These are phyloP conservation scores for Trapa incisa DNA, from an alignment of 345 rosid species.

Conservation along the genomic window DNA sequence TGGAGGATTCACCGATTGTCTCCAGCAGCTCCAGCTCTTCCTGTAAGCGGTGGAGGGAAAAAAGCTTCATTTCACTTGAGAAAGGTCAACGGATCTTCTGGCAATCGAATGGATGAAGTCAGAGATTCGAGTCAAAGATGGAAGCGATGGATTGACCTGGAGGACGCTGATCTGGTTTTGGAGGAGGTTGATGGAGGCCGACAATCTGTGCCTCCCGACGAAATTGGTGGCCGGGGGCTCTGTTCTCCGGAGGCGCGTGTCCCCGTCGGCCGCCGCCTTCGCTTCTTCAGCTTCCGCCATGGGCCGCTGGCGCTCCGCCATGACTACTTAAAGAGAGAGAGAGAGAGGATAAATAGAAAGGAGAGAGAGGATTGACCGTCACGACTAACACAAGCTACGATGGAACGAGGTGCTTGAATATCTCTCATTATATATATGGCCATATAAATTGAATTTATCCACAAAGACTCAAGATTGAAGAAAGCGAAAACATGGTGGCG, in stretches of 20 bases:
- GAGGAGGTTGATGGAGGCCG: constrained; percentile 25
- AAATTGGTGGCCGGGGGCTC: constrained; percentile 6
- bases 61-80: neutral
- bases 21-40: constrained; percentile 36
- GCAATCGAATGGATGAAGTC: neutral
- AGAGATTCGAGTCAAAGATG: neutral
- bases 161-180: constrained; percentile 22
- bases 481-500: no score
- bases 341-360: neutral
- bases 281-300: neutral
- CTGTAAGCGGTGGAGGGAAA: constrained; percentile 5
- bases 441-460: no score
- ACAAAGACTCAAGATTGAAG: no score
- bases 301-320: neutral
- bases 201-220: constrained; percentile 27
- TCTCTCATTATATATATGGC: no score
- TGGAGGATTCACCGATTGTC: constrained; percentile 27
- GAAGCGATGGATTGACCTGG: constrained; percentile 13
- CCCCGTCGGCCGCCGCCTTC: neutral
- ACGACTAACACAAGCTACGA: no score
- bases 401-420: no score
- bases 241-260: neutral
- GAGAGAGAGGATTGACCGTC: neutral
- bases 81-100: neutral
- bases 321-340: neutral